phyloP scores from a whole-genome alignment of 148 eudicot genomes.

The Fagopyrum esculentum region DNA sequence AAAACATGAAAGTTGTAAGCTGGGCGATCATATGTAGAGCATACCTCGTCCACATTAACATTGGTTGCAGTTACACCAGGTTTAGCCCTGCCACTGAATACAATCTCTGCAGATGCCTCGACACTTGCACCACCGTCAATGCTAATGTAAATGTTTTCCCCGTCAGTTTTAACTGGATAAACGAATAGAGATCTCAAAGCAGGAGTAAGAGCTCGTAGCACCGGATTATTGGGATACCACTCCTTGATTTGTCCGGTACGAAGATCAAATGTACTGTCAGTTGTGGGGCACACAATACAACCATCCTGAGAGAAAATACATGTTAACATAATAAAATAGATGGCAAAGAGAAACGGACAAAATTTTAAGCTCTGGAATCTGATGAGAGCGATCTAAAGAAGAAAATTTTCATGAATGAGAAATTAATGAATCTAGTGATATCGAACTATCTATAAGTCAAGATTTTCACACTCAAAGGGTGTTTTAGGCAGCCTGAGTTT shows the following conservation, averaged over 20 bases:
- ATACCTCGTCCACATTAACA: constrained; percentile 93
- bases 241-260: constrained; percentile 76
- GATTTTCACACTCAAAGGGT: not conserved
- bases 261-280: constrained; percentile 90
- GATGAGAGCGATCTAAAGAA: not conserved
- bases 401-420: not conserved
- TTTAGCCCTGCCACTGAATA: constrained; percentile 90
- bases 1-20: not conserved
- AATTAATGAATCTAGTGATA: not conserved
- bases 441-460: not conserved
- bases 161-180: constrained; percentile 73
- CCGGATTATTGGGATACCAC: constrained; percentile 97
- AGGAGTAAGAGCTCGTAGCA: constrained; percentile 81
- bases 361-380: not conserved
- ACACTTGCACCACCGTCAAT: constrained; percentile 34
- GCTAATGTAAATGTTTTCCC: constrained; percentile 71
- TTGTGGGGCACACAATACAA: constrained; percentile 88
- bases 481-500: not conserved
- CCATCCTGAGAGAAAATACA: constrained; percentile 57
- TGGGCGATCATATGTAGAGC: not conserved
- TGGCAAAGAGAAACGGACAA: not conserved
- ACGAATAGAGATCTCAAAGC: constrained; percentile 59
- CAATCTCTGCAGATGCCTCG: constrained; percentile 74
- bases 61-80: constrained; percentile 84
- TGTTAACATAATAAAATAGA: not conserved